Conservation (phyloP, 2,329 filamentous ascomycete species). For the Blastomyces silverae region DNA sequence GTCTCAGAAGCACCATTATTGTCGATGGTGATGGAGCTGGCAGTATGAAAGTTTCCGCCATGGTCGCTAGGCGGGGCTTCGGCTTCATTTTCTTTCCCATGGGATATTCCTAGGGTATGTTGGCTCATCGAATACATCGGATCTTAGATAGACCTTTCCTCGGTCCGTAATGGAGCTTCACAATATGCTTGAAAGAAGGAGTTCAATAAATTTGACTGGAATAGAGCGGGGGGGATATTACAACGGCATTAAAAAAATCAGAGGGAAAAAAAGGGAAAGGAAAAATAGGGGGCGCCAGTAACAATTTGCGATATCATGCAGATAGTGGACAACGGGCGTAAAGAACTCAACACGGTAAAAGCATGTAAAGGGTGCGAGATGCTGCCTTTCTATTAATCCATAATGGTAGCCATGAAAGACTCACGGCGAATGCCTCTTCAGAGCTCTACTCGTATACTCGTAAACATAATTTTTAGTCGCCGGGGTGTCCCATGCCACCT, state of each 20-base stretch:
- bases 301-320: too few species aligned
- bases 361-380: too few species aligned
- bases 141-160: neutral
- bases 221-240: too few species aligned
- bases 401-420: too few species aligned
- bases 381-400: too few species aligned
- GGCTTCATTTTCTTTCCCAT: neutral
- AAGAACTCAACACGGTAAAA: too few species aligned
- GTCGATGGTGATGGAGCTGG: slow-evolving; percentile 25
- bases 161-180: neutral
- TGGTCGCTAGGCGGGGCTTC: slow-evolving; percentile 11
- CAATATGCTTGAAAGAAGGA: neutral
- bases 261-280: neutral
- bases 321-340: too few species aligned
- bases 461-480: too few species aligned
- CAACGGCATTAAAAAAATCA: neutral
- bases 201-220: neutral
- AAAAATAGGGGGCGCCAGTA: too few species aligned
- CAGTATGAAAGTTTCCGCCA: slow-evolving; percentile 17
- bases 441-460: too few species aligned
- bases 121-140: neutral
- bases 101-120: neutral
- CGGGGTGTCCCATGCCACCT: too few species aligned
- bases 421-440: too few species aligned
- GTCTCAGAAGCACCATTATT: slow-evolving; percentile 18